Evolutionary conservation across 2,329 filamentous ascomycete genomes (phyloP).

Genomic region (Cercospora nicotianae): DNA sequence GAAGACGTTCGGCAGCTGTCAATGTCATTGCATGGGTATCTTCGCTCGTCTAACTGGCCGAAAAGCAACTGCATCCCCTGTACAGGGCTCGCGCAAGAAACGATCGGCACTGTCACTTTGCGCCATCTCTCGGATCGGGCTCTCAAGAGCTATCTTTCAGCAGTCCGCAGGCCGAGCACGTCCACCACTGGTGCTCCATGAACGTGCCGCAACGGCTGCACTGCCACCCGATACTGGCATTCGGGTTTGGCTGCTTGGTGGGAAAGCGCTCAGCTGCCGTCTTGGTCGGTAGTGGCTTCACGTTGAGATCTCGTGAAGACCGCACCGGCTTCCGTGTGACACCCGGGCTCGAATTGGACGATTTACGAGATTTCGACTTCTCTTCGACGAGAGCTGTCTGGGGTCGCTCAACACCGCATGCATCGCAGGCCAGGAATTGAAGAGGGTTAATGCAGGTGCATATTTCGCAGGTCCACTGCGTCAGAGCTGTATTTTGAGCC

Average conservation of each 20-base stretch:
- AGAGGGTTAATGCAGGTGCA: slow-evolving; percentile 64
- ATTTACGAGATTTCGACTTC: neutral
- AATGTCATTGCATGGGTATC: slow-evolving; percentile 1
- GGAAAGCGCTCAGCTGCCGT: slow-evolving; percentile 14
- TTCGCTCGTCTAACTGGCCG: neutral
- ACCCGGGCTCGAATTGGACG: neutral
- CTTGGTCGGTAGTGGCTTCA: neutral
- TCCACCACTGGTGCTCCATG: slow-evolving; percentile 67
- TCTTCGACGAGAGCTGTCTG: slow-evolving; percentile 38
- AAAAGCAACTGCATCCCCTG: neutral
- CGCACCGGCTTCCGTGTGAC: slow-evolving; percentile 26
- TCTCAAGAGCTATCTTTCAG: slow-evolving; percentile 54
- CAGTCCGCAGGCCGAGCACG: slow-evolving; percentile 59
- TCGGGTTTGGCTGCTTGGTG: slow-evolving; percentile 37
- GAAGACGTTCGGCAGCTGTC: neutral
- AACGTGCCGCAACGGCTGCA: slow-evolving; percentile 60
- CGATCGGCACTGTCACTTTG: neutral
- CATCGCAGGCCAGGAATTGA: slow-evolving; percentile 61
- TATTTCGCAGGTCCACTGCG: slow-evolving; percentile 59
- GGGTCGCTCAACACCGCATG: slow-evolving; percentile 58
- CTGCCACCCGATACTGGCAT: slow-evolving; percentile 58
- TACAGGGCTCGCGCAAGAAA: neutral
- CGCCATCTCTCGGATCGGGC: neutral
- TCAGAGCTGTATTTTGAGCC: neutral
- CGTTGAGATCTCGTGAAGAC: slow-evolving; percentile 5